Evolutionary conservation across 306 rosid species (phyloP), one percentile per base, ranked within the genome.

Genomic region (Gynostemma pentaphyllum): DNA sequence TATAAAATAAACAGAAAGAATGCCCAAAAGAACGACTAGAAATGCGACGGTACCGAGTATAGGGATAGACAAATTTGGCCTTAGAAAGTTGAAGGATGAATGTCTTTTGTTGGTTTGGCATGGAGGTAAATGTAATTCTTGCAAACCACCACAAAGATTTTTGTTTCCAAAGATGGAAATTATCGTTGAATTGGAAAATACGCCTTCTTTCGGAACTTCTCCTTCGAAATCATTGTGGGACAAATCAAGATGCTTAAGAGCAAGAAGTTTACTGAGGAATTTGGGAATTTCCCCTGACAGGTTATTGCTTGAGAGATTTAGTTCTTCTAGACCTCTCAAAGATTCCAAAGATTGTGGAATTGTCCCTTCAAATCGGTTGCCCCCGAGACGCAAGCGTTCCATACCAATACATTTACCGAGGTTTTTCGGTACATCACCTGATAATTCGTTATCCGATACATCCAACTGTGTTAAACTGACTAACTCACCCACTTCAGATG

Each of bases 171-270:
- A 0, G 9, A 80, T 4, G n/a, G 78, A 72, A 69, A 44, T 3
- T 3, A 27, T 29, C 30, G 37, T 64, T 14, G 29, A 69, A 55
- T 79, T 75, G 3, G 53, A 52, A 61, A 79, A 75, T 12, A 79
- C 46, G 9, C 74, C 80, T 45, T 46, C 70, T 30, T 29, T 61
- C 39, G 78, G 73, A 39, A 78, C 28, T 63, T 70, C 66, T 0
- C 82, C 76, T 18, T 68, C 64, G 1, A 78, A 62, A 47, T 67
- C 64, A 55, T 78, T 74, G n/a, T 64, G 41, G n/a, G 83, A 75
- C 45, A 79, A 50, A 62, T 80, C 47, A 22, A 73, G 74, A 27
- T 40, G 24, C 29, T 54, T 19, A 1, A 75, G 76, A 13, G n/a
- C 3, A n/a, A 8, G 0, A 42, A 76, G 24, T 9, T 56, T 23